Conservation (phyloP, 257 asterid genomes). For the Solanum medicagineum region DNA sequence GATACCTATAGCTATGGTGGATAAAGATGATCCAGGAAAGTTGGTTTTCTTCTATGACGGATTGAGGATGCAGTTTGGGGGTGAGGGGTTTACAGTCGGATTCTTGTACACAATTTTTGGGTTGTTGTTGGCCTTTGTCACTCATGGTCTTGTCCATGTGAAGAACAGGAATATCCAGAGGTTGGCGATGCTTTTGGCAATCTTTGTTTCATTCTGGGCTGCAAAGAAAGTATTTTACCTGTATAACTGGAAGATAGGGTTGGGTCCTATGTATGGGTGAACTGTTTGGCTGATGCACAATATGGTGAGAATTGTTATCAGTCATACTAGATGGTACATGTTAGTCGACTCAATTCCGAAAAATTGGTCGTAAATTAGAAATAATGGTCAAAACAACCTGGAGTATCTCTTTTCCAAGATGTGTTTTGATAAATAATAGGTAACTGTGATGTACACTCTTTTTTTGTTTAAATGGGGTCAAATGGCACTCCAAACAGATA, state of each 20-base stretch:
- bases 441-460: neutral
- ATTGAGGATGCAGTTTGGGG: slow-evolving; percentile 80
- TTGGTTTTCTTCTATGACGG: slow-evolving; percentile 75
- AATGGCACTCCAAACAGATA: no score
- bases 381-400: neutral
- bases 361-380: neutral
- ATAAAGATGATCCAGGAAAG: slow-evolving; percentile 56
- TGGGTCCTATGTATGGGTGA: slow-evolving; percentile 41
- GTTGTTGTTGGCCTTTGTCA: slow-evolving; percentile 50
- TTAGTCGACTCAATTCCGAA: neutral
- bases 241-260: slow-evolving; percentile 97
- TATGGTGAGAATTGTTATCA: slow-evolving; percentile 16
- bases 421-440: neutral
- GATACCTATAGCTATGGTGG: slow-evolving; percentile 71
- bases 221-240: slow-evolving; percentile 57
- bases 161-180: slow-evolving; percentile 44
- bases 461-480: no score
- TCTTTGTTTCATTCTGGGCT: slow-evolving; percentile 46
- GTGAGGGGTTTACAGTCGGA: slow-evolving; percentile 77
- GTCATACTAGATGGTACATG: neutral
- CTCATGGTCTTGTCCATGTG: slow-evolving; percentile 43
- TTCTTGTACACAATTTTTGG: slow-evolving; percentile 69
- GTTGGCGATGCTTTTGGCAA: slow-evolving; percentile 20
- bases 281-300: neutral
- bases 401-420: neutral